Base-by-base conservation (phyloP, 2,329 filamentous ascomycete genomes). In the Hymenoscyphus linearis region DNA sequence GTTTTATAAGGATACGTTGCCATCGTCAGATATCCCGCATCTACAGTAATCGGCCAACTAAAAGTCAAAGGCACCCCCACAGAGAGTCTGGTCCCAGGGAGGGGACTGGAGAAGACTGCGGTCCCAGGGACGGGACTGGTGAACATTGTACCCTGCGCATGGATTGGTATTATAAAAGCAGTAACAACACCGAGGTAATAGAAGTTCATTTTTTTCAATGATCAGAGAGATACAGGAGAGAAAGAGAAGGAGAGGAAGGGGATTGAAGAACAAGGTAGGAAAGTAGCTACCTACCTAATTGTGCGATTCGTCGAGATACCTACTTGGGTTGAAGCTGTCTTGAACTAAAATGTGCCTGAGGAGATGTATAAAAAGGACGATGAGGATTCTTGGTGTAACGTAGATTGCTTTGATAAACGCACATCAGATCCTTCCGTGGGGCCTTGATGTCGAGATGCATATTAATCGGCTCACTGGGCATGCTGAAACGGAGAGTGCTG, bases 21-120 rank as follows among this genome's bases (percentile, higher is more conserved):
- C 36, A 57, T 9, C 2, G 25, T 40, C 35, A 57, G 26, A 12
- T 44, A 13, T 2, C 55, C 55, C 3, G 55, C 31, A 27, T 57
- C 36, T 2, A 57, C 55, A 7, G 55, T 57, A 57, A 57, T 57
- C 35, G 22, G 16, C 55, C 55, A 57, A n/a, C 37, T 37, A n/a
- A 57, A 10, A 40, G 13, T n/a, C 25, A 47, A 26, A 27, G 35
- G 5, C 9, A 3, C 7, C n/a, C 55, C 55, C n/a, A 27, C 35
- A 27, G 34, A 26, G 7, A 56, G 9, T 9, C 16, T 56, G 10
- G 36, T 37, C 34, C 31, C 54, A 7, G 54, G 16, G 10, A n/a
- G n/a, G n/a, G n/a, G n/a, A n/a, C n/a, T n/a, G n/a, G n/a, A n/a
- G n/a, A n/a, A 25, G 6, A 57, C 12, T 13, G 14, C 47, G 2